Evolutionary conservation across 306 rosid species (phyloP).

Genomic region (Ziziphus jujuba): DNA sequence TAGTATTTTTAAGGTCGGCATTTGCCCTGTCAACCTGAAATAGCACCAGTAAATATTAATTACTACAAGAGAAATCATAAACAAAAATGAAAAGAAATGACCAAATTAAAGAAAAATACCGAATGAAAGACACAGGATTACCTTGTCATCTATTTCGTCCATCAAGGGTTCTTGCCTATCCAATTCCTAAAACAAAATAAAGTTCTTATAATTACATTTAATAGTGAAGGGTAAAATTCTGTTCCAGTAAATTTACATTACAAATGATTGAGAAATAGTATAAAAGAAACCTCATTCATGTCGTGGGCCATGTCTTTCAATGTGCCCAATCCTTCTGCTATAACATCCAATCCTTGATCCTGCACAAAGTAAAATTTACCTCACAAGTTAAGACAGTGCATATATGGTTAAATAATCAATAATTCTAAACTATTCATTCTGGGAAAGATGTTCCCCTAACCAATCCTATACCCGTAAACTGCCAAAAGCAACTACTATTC

Average conservation of each 20-base stretch:
- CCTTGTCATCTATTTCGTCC: slow-evolving; percentile 44
- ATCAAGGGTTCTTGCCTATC: slow-evolving; percentile 34
- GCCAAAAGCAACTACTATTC: neutral
- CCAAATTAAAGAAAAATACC: neutral
- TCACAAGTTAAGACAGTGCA: neutral
- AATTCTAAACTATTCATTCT: neutral
- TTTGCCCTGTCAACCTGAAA: slow-evolving; percentile 43
- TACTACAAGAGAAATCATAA: too few species aligned
- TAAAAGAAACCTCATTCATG: slow-evolving; percentile 41
- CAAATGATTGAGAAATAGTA: neutral
- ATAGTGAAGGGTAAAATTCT: neutral
- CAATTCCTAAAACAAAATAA: slow-evolving; percentile 21
- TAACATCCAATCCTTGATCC: slow-evolving; percentile 46
- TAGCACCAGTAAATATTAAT: neutral
- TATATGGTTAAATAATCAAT: neutral
- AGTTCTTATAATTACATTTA: neutral
- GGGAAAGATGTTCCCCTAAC: too few species aligned
- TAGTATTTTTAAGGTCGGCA: slow-evolving; percentile 35
- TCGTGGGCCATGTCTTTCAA: slow-evolving; percentile 45
- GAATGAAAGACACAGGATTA: neutral
- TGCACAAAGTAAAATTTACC: slow-evolving; percentile 9
- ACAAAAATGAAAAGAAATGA: neutral
- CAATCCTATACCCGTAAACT: neutral
- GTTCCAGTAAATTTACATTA: neutral
- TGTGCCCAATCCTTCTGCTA: slow-evolving; percentile 42